Conservation (phyloP, 2,329 filamentous ascomycete genomes). For the Beauveria sp. region DNA sequence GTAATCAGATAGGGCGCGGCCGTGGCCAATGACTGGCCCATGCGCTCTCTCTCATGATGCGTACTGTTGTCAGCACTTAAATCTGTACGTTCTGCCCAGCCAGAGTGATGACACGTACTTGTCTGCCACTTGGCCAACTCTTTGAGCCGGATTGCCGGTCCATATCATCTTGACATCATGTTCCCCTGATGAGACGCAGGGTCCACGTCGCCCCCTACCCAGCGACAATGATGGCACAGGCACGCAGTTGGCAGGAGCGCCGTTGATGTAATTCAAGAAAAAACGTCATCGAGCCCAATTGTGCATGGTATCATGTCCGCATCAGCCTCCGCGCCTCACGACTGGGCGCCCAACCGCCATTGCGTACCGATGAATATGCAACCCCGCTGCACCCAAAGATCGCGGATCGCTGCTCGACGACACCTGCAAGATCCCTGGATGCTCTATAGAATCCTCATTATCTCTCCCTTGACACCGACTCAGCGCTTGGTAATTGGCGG, state of each 20-base stretch:
- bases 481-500: neutral
- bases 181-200: neutral
- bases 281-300: neutral
- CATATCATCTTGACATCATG: neutral
- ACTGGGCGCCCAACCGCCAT: neutral
- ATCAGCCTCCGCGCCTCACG: neutral
- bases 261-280: neutral
- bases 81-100: too few species aligned
- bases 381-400: neutral
- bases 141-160: neutral
- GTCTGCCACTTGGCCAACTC: too few species aligned
- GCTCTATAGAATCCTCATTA: too few species aligned
- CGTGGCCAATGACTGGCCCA: too few species aligned
- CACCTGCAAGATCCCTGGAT: neutral
- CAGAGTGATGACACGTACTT: neutral
- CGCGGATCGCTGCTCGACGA: neutral
- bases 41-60: too few species aligned
- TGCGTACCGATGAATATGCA: neutral
- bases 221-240: neutral
- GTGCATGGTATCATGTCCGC: neutral
- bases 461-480: neutral
- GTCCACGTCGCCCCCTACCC: neutral
- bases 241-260: neutral
- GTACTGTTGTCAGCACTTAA: too few species aligned
- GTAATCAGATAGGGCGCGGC: too few species aligned